Evolutionary conservation across 108 stramenopile genomes (phyloP).

Genomic region (Nitzschia sp.): DNA sequence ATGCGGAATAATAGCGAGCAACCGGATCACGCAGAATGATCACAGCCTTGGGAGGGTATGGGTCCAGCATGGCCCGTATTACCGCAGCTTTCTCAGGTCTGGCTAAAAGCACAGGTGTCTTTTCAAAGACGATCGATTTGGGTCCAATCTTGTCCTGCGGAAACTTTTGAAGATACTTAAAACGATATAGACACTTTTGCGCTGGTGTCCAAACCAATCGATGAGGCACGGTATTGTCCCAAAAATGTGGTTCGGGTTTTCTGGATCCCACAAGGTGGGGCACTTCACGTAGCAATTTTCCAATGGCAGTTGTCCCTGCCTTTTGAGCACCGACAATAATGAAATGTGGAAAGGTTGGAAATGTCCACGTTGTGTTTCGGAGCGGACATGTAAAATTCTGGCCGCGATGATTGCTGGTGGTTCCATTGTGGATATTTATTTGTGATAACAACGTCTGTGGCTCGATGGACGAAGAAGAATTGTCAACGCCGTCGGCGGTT

Average conservation of each 20-base stretch:
- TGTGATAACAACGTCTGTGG: too few species aligned
- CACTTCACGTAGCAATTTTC: constrained; percentile 79
- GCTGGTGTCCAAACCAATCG: not conserved
- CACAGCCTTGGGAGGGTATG: constrained; percentile 47
- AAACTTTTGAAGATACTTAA: not conserved
- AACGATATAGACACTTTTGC: not conserved
- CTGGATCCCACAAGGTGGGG: constrained; percentile 60
- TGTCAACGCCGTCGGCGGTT: too few species aligned
- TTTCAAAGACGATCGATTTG: constrained; percentile 66
- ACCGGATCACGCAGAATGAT: constrained; percentile 87
- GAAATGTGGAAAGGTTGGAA: constrained; percentile 45
- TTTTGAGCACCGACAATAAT: constrained; percentile 87
- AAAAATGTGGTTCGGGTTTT: constrained; percentile 87
- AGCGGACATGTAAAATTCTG: too few species aligned
- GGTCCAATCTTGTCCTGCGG: not conserved
- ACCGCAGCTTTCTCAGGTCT: not conserved
- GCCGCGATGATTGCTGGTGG: too few species aligned
- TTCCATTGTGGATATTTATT: too few species aligned
- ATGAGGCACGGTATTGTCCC: constrained; percentile 48
- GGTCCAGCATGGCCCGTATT: constrained; percentile 6
- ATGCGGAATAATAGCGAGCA: constrained; percentile 79
- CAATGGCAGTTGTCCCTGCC: constrained; percentile 83
- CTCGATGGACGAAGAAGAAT: too few species aligned
- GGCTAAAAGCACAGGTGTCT: constrained; percentile 60
- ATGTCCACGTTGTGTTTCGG: not conserved